Percentiles rank a stretch among this genome's conserved stretches.
These are phyloP conservation scores for Hemisphaericaspora nanyangensis DNA, from an alignment of 805 yeast genomes.

Conservation along the genomic window DNA sequence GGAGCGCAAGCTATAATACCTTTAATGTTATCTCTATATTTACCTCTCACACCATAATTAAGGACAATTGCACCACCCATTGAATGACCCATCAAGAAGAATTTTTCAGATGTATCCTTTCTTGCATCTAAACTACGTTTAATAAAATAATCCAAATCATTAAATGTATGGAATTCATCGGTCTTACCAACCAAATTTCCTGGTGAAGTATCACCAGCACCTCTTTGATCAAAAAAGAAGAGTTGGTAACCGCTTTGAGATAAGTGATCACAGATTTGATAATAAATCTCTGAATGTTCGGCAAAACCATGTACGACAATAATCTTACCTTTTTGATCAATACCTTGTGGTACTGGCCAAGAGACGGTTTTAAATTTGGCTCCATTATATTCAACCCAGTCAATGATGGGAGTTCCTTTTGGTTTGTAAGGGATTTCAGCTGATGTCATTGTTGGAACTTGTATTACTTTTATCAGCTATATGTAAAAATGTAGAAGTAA, in stretches of 20 bases:
- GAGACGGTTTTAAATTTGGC: constrained; percentile 39
- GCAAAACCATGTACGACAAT: constrained; percentile 70
- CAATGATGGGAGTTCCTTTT: constrained; percentile 24
- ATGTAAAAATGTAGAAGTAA: too few species aligned
- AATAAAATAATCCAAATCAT: constrained; percentile 59
- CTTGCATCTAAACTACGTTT: constrained; percentile 38
- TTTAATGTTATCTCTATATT: constrained; percentile 40
- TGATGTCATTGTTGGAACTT: constrained; percentile 3
- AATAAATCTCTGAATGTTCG: constrained; percentile 50
- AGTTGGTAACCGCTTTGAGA: constrained; percentile 55
- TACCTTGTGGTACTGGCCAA: constrained; percentile 36
- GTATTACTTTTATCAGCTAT: too few species aligned
- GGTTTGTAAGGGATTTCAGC: constrained; percentile 34
- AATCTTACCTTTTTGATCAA: constrained; percentile 47
- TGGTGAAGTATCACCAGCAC: constrained; percentile 64
- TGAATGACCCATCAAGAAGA: constrained; percentile 64
- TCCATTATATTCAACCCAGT: constrained; percentile 30
- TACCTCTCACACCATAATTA: constrained; percentile 60
- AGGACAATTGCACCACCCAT: constrained; percentile 79
- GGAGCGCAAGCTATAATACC: constrained; percentile 59
- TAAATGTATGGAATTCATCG: constrained; percentile 51
- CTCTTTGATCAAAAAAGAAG: constrained; percentile 71
- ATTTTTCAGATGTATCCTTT: constrained; percentile 28
- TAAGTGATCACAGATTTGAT: constrained; percentile 51
- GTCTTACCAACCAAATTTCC: constrained; percentile 53